Evolutionary conservation across 208 protist species (phyloP), one percentile per base, ranked within the genome.

Genomic region (Tetramitus jugosus): DNA sequence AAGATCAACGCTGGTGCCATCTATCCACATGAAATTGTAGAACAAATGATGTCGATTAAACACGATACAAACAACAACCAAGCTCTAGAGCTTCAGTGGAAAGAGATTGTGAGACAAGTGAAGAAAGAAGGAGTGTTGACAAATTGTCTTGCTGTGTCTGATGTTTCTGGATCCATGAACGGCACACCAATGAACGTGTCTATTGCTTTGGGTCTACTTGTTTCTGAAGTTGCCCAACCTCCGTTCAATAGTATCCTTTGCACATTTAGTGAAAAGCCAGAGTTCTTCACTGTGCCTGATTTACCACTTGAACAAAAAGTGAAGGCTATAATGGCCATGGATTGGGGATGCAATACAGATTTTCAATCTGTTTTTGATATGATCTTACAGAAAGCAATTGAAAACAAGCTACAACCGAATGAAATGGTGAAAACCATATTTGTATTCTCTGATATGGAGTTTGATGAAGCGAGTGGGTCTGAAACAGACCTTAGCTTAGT

Each of bases 401-500:
- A 37, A 2, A 60, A 35, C 26, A 84, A 84, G 23, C 46, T 86
- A 0, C 40, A 39, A 33, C 60, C 46, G 26, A 26, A 35, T 7
- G 81, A 80, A 65, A 84, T 86, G 76, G 82, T 82, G 49, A 75
- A 84, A 43, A 78, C 77, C 45, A 53, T 86, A 3, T 83, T 79
- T 69, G 76, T 86, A 10, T 79, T 86, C 53, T 74, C 45, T 39
- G 83, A 86, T 52, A 86, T 86, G 83, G 49, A 82, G 20, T 86
- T 86, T 62, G 82, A 83, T 46, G 0, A 13, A n/a, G 83, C 83
- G 0, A 56, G 78, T 33, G 60, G 10, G 0, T n/a, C n/a, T n/a
- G 31, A 35, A 29, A 39, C 62, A 8, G 75, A 80, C 2, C 53
- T 79, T 42, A 1, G 80, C 1, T 60, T 26, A 7, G 67, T 83